Conservation (phyloP, 2,329 filamentous ascomycete genomes). For the Capronia coronata region DNA sequence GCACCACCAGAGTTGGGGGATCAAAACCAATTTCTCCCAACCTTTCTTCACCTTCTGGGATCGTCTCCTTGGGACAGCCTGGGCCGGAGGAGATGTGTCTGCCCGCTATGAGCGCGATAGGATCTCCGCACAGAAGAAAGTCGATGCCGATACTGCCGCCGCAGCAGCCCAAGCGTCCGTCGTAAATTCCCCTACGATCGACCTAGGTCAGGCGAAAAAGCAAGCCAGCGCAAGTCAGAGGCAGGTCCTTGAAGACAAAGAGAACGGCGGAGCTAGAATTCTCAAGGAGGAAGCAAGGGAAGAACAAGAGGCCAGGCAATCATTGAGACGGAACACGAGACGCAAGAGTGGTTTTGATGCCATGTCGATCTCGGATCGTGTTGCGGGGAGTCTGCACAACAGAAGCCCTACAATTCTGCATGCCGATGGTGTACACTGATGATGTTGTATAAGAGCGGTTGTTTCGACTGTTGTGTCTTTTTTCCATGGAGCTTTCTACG, state of each 20-base stretch:
- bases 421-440: slow-evolving; percentile 26
- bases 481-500: neutral
- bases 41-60: slow-evolving; percentile 91
- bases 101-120: slow-evolving; percentile 54
- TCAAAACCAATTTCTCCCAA: slow-evolving; percentile 60
- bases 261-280: slow-evolving; percentile 34
- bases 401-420: slow-evolving; percentile 27
- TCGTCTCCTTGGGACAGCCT: slow-evolving; percentile 70
- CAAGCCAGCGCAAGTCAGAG: slow-evolving; percentile 38
- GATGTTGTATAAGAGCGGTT: slow-evolving; percentile 4
- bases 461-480: slow-evolving; percentile 1
- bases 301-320: slow-evolving; percentile 32
- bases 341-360: slow-evolving; percentile 31
- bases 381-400: slow-evolving; percentile 29
- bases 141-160: slow-evolving; percentile 44
- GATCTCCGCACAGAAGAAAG: slow-evolving; percentile 50
- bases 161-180: slow-evolving; percentile 29
- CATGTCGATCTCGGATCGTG: slow-evolving; percentile 30
- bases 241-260: slow-evolving; percentile 37
- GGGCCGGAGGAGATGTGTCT: slow-evolving; percentile 61
- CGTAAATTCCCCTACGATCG: slow-evolving; percentile 27
- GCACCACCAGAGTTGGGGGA: slow-evolving; percentile 97
- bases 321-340: slow-evolving; percentile 26
- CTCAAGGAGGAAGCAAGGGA: slow-evolving; percentile 38
- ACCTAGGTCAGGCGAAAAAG: slow-evolving; percentile 31